Conservation (phyloP, 2,329 filamentous ascomycete species). For the Claviceps sorghi region DNA sequence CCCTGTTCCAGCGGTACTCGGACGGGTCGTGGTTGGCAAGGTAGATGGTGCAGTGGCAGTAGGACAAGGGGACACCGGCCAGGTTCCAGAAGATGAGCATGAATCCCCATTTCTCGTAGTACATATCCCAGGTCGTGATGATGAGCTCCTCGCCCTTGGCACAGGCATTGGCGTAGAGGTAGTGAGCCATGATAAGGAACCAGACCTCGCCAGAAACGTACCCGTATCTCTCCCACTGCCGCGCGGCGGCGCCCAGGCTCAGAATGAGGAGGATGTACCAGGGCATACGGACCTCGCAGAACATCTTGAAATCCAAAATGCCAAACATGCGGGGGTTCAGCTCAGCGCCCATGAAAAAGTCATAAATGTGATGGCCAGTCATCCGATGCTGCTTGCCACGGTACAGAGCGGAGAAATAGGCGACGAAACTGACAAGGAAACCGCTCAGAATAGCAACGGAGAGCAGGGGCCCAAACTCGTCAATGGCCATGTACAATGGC, state of each 20-base stretch:
- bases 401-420: conserved; percentile 70
- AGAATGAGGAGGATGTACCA: conserved; percentile 83
- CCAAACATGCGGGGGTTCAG: conserved; percentile 77
- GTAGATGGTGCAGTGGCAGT: conserved; percentile 88
- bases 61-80: conserved; percentile 76
- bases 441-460: conserved; percentile 87
- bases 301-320: conserved; percentile 85
- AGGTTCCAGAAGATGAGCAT: conserved; percentile 98
- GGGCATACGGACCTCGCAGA: conserved; percentile 81
- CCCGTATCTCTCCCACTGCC: conserved; percentile 73
- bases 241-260: conserved; percentile 58
- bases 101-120: conserved; percentile 93
- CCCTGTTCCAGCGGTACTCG: conserved; percentile 63
- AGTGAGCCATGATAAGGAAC: conserved; percentile 80
- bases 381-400: conserved; percentile 82
- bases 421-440: conserved; percentile 66
- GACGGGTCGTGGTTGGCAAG: conserved; percentile 70
- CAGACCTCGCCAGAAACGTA: conserved; percentile 74
- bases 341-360: conserved; percentile 86
- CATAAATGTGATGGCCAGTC: conserved; percentile 68
- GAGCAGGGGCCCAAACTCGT: conserved; percentile 88
- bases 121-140: conserved; percentile 84
- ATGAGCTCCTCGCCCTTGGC: conserved; percentile 87
- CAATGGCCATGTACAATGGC: conserved; percentile 79
- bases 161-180: conserved; percentile 83